Evolutionary conservation across 495 filamentous ascomycete genomes (phyloP), one percentile per base, ranked within the genome.

Genomic region (Bacidia rubella): DNA sequence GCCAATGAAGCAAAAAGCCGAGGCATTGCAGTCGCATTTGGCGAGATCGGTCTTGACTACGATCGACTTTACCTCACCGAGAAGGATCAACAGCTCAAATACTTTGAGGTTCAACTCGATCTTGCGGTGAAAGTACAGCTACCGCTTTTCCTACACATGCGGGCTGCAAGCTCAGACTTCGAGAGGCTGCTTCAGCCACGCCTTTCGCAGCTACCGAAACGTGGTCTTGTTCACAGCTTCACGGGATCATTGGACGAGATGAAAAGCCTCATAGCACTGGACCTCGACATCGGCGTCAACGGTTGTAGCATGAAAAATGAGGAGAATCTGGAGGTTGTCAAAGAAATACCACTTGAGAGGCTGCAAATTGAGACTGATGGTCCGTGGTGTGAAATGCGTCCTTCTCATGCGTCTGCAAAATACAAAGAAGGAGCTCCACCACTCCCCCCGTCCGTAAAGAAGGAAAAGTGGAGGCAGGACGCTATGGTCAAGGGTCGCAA

Each of bases 21-120:
- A 24, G 78, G 74, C 42, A 73, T 74, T 24, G 72, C 74, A 19
- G 82, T 86, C 11, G 93, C 92, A 20, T 94, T 96, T 63, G 92
- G 92, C 40, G 92, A 98, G 63, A 87, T 98, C 52, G 92, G 92
- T 9, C 79, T 98, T 1, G 92, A 98, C 67, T 98, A 97, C 63
- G 92, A 98, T 66, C 78, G 92, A 2, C 68, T 98, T 11, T 82
- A 83, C 60, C 80, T 89, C 60, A 85, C 79, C 59, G 72, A 78
- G 1, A 83, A 79, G 45, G 83, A 87, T 23, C 71, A 79, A 3
- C 92, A 98, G 62, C 73, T 89, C 7, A 81, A 85, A 57, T 93
- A 86, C 54, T 98, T 98, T 63, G 77, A 78, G 2, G 74, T 74
- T 3, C 92, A 97, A 62, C 78, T 85, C 4, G 79, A 83, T 22